phyloP scores from a whole-genome alignment of 2,329 filamentous ascomycete genomes.

The Helotiales sp. region DNA sequence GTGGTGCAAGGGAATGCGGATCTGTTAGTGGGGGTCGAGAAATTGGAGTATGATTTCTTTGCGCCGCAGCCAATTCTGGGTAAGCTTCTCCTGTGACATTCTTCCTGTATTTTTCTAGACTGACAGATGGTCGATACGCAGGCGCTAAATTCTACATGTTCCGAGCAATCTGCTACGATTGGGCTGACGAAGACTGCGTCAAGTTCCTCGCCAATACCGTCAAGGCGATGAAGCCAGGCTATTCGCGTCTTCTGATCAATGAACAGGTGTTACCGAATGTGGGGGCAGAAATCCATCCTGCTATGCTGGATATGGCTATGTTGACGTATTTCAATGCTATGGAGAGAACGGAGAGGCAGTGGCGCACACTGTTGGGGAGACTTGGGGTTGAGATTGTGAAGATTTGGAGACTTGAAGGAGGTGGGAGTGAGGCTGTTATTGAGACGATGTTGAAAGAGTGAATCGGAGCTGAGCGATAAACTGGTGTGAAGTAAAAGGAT shows the following conservation, averaged over 20 bases:
- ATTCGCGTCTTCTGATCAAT: constrained; percentile 12
- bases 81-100: neutral
- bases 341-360: constrained; percentile 19
- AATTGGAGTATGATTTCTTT: constrained; percentile 44
- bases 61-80: constrained; percentile 39
- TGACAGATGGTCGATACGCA: neutral
- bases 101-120: neutral
- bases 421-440: constrained; percentile 18
- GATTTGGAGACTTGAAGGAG: constrained; percentile 6
- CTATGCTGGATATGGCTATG: constrained; percentile 8
- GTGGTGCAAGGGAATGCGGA: constrained; percentile 6
- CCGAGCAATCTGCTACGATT: constrained; percentile 9
- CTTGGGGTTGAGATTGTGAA: constrained; percentile 16
- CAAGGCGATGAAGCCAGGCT: constrained; percentile 14
- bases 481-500: no score
- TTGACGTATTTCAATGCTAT: constrained; percentile 4
- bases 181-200: neutral
- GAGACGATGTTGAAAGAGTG: constrained; percentile 10
- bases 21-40: constrained; percentile 34
- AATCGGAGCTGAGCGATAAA: neutral
- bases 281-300: neutral
- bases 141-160: constrained; percentile 13
- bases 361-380: neutral
- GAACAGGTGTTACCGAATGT: constrained; percentile 4
- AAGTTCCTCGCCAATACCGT: neutral